These are phyloP conservation scores for Hyaloscypha finlandica DNA, from an alignment of 495 filamentous ascomycete genomes.

Conservation along the genomic window DNA sequence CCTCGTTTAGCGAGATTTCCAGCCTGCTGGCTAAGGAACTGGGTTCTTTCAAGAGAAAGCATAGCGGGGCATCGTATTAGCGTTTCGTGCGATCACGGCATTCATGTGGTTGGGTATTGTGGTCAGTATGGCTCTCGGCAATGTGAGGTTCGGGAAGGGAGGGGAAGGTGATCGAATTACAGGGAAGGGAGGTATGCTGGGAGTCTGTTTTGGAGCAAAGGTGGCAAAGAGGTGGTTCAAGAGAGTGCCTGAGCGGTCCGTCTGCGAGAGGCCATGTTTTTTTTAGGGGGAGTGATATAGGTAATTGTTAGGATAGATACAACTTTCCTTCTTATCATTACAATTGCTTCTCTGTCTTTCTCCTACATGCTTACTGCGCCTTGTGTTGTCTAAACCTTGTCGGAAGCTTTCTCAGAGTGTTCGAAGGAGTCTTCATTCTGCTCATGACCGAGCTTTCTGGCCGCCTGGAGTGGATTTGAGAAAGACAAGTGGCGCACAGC, in stretches of 20 bases:
- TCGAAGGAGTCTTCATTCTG: neutral
- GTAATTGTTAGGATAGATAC: too few relatives aligned
- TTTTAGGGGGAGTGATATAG: too few relatives aligned
- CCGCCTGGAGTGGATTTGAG: neutral
- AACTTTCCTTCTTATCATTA: neutral
- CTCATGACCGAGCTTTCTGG: neutral
- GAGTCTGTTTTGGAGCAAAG: constrained; percentile 1
- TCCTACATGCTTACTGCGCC: neutral
- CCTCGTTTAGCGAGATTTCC: too few relatives aligned
- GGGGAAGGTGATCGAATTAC: constrained; percentile 5
- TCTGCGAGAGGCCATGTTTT: too few relatives aligned
- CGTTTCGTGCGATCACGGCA: constrained; percentile 3
- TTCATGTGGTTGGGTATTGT: constrained; percentile 18
- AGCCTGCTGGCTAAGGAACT: too few relatives aligned
- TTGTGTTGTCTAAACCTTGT: neutral
- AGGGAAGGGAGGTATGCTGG: constrained; percentile 10
- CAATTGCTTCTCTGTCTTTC: neutral
- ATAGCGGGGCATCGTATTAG: constrained; percentile 8
- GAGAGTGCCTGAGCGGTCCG: neutral
- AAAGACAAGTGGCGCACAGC: neutral
- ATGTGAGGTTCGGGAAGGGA: constrained; percentile 20
- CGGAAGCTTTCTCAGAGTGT: neutral
- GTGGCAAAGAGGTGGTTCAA: neutral
- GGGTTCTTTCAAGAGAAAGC: neutral
- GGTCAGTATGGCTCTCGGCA: constrained; percentile 5